phyloP scores from a whole-genome alignment of 208 protist genomes.

The Entamoeba moshkovskii region DNA sequence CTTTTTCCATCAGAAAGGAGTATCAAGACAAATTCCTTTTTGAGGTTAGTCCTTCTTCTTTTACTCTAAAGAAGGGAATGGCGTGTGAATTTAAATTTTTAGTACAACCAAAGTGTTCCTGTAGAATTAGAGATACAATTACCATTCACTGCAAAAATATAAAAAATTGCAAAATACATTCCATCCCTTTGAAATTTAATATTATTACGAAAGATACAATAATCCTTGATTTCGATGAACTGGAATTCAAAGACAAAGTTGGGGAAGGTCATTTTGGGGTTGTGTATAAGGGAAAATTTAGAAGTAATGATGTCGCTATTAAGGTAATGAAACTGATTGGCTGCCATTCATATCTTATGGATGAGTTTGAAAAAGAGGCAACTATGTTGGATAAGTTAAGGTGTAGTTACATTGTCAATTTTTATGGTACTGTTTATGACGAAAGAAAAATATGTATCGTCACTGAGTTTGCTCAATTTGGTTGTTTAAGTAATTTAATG shows the following conservation, averaged over 20 bases:
- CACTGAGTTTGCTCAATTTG: constrained; percentile 37
- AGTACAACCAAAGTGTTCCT: background rate
- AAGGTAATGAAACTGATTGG: background rate
- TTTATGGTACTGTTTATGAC: constrained; percentile 42
- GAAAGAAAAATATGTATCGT: constrained; percentile 38
- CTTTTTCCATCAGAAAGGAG: background rate
- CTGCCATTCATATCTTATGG: background rate
- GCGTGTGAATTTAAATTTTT: background rate
- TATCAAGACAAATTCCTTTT: background rate
- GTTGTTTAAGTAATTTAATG: constrained; percentile 10
- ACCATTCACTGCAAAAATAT: too few species aligned
- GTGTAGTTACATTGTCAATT: constrained; percentile 43
- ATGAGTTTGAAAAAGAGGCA: constrained; percentile 37
- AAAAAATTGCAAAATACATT: background rate
- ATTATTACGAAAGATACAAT: background rate
- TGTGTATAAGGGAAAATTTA: background rate
- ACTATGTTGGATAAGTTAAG: constrained; percentile 26
- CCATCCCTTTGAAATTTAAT: background rate
- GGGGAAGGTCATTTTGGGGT: background rate
- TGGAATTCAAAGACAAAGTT: background rate
- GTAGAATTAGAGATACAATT: background rate
- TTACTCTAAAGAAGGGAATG: background rate
- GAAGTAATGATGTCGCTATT: background rate
- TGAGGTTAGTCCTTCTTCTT: background rate
- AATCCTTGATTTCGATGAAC: background rate